A percentile compares a stretch with the other conserved stretches of the same genome.
Conservation (phyloP, 2,329 filamentous ascomycete species). For the Madurella mycetomatis region DNA sequence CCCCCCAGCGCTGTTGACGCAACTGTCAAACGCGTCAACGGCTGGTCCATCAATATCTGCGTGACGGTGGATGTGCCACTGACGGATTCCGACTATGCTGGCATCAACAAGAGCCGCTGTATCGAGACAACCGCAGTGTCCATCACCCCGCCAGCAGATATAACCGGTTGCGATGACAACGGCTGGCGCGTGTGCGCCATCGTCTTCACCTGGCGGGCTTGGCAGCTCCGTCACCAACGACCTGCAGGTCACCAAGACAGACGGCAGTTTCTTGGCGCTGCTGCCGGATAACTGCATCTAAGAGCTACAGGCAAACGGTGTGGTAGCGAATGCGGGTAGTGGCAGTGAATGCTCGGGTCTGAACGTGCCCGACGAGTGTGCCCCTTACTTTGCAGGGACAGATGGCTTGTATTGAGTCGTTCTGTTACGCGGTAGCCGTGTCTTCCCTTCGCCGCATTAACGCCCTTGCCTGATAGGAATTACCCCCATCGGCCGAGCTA, state of each 20-base stretch:
- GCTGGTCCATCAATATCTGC: conserved; percentile 11
- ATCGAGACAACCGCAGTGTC: conserved; percentile 7
- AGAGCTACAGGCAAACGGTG: conserved; percentile 13
- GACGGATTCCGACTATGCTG: neutral
- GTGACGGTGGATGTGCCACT: conserved; percentile 15
- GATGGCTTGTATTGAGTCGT: conserved; percentile 12
- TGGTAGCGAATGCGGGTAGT: neutral
- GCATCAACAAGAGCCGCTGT: conserved; percentile 1
- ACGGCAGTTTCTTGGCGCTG: conserved; percentile 6
- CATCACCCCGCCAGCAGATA: conserved; percentile 10
- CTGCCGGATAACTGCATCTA: conserved; percentile 14
- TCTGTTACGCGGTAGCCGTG: too few species aligned
- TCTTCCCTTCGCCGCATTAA: too few species aligned
- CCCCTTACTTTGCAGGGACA: neutral
- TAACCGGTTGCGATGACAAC: neutral
- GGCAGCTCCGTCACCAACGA: neutral
- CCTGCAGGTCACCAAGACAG: neutral
- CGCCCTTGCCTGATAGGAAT: neutral
- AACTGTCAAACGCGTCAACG: neutral
- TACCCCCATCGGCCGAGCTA: neutral
- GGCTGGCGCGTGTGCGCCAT: conserved; percentile 17
- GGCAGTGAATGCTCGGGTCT: conserved; percentile 9
- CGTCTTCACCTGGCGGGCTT: conserved; percentile 14
- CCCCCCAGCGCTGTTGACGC: conserved; percentile 6
- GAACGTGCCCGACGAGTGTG: conserved; percentile 12